These are phyloP conservation scores for Gleditsia sinensis DNA, from an alignment of 306 rosid species.

Conservation along the genomic window DNA sequence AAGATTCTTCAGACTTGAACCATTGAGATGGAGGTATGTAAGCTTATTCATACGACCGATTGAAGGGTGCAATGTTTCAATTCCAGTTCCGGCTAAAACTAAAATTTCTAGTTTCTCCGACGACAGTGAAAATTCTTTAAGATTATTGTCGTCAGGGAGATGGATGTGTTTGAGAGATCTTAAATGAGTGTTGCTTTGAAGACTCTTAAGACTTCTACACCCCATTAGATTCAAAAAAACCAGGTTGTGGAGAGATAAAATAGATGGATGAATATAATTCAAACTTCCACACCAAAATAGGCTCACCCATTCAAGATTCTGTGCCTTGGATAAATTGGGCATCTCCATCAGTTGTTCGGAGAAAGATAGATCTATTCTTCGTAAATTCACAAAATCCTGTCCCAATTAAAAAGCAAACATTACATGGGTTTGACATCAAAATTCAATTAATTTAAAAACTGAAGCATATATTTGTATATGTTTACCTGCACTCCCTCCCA, in stretches of 20 bases:
- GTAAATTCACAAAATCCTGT: conserved; percentile 23
- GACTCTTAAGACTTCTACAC: not conserved
- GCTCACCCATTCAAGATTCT: not conserved
- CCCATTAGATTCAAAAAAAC: not conserved
- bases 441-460: not conserved
- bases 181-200: not conserved
- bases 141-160: fast-evolving
- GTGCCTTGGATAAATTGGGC: not conserved
- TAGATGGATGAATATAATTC: not conserved
- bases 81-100: fast-evolving
- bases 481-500: conserved; percentile 41
- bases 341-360: not conserved
- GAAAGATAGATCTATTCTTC: not conserved
- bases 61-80: not conserved
- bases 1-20: not conserved
- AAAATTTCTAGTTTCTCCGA: not conserved
- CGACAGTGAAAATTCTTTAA: not conserved
- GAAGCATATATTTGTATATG: not conserved
- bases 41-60: not conserved
- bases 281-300: not conserved
- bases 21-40: not conserved
- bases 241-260: not conserved
- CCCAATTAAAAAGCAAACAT: not conserved
- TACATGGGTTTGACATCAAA: not conserved
- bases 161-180: not conserved